Conservation (phyloP, 768 basidiomycete species). For the Pisolithus marmoratus region DNA sequence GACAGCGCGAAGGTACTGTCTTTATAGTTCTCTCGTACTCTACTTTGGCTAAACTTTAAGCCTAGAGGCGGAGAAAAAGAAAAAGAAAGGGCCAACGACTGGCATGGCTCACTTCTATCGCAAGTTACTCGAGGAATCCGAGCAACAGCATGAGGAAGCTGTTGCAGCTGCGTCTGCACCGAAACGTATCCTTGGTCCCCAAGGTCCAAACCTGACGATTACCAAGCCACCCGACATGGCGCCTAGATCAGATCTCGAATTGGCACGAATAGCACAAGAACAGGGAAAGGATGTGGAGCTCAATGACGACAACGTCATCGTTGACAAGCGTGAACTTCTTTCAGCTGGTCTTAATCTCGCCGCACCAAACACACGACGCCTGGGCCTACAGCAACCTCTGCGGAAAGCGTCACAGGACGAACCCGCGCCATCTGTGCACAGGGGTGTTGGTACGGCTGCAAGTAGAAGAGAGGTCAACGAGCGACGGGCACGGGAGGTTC, state of each 20-base stretch:
- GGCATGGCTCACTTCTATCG: conserved; percentile 88
- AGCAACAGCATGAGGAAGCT: conserved; percentile 79
- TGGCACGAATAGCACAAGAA: conserved; percentile 61
- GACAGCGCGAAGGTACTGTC: conserved; percentile 71
- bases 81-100: conserved; percentile 51
- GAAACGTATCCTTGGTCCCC: conserved; percentile 55
- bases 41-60: not conserved
- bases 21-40: not conserved
- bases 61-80: conserved; percentile 53
- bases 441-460: conserved; percentile 83
- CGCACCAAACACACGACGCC: conserved; percentile 69
- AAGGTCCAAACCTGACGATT: conserved; percentile 71
- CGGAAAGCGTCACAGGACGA: conserved; percentile 19
- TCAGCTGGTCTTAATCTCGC: conserved; percentile 90
- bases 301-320: conserved; percentile 96
- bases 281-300: conserved; percentile 86
- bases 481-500: conserved; percentile 73
- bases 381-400: conserved; percentile 40
- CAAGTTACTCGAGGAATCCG: conserved; percentile 70
- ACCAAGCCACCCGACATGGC: conserved; percentile 62
- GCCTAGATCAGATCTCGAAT: conserved; percentile 64
- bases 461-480: conserved; percentile 78
- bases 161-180: conserved; percentile 62
- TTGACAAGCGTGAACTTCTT: conserved; percentile 90
- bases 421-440: conserved; percentile 44